Evolutionary conservation across 345 rosid species (phyloP).

Genomic region (Populus tremula): DNA sequence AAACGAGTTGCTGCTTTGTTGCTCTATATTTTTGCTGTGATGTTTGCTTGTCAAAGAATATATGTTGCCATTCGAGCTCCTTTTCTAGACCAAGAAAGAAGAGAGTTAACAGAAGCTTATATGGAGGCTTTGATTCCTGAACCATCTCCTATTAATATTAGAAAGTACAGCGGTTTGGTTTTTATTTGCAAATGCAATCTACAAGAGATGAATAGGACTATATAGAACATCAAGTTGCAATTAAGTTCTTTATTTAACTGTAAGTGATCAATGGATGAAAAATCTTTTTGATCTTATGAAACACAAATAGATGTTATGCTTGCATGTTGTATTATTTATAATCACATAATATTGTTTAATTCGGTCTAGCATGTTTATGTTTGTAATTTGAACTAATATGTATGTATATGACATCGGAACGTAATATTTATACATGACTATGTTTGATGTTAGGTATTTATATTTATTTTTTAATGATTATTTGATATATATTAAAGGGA

Average conservation of each 20-base stretch:
- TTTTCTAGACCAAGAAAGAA: constrained; percentile 50
- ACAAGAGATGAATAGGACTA: not conserved
- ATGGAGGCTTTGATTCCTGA: constrained; percentile 97
- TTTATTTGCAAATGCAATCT: constrained; percentile 1
- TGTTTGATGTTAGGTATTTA: too few species aligned
- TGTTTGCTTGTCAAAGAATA: constrained; percentile 59
- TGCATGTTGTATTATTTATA: too few species aligned
- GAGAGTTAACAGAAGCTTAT: constrained; percentile 76
- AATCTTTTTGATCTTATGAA: too few species aligned
- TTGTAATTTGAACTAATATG: too few species aligned
- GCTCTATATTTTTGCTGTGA: constrained; percentile 51
- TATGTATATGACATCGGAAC: too few species aligned
- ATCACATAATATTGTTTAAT: too few species aligned
- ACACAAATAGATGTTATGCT: too few species aligned
- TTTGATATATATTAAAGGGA: too few species aligned
- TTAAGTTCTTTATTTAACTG: not conserved
- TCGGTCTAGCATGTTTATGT: too few species aligned
- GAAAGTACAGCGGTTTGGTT: constrained; percentile 44
- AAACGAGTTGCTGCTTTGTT: constrained; percentile 55
- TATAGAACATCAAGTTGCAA: not conserved
- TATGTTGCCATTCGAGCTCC: constrained; percentile 71
- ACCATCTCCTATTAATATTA: constrained; percentile 72
- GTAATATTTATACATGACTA: too few species aligned
- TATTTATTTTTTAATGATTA: too few species aligned
- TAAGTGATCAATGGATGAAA: too few species aligned